Percentiles rank a stretch among this genome's conserved stretches.
Conservation (phyloP, 495 filamentous ascomycete genomes). For the Penicillium verhagenii region DNA sequence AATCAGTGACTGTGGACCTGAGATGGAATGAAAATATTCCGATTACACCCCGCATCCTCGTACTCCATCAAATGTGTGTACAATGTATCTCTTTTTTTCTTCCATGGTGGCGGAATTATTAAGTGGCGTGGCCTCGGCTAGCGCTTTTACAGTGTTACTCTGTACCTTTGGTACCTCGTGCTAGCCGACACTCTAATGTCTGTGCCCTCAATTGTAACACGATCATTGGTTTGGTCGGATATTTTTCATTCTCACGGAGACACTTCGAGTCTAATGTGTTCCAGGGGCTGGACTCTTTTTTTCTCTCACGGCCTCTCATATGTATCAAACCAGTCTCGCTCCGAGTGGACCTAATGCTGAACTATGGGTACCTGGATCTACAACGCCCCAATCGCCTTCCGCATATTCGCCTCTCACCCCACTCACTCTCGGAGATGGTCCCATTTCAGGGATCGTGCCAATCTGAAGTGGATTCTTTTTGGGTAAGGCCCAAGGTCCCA, state of each 20-base stretch:
- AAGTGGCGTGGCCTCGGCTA: not conserved
- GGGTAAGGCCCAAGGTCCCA: constrained; percentile 9
- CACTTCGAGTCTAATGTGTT: not conserved
- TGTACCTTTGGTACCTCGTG: too few relatives aligned
- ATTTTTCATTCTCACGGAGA: too few relatives aligned
- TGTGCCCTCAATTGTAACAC: too few relatives aligned
- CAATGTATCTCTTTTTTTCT: too few relatives aligned
- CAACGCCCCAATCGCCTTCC: not conserved
- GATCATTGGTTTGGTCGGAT: too few relatives aligned
- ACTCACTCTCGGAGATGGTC: constrained; percentile 20
- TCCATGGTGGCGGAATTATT: too few relatives aligned
- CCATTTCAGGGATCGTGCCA: constrained; percentile 20
- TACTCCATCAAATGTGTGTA: too few relatives aligned
- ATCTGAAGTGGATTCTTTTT: constrained; percentile 5
- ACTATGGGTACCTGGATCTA: constrained; percentile 28
- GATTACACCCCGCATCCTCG: too few relatives aligned
- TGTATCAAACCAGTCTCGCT: constrained; percentile 14
- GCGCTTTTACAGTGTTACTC: too few relatives aligned
- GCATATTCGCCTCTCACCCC: not conserved
- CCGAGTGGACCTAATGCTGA: constrained; percentile 23
- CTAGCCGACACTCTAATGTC: not conserved
- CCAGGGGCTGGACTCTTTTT: not conserved
- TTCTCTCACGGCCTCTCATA: constrained; percentile 16
- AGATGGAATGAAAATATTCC: too few relatives aligned
- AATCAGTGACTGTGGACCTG: not conserved